Percentiles rank a stretch among this genome's conserved stretches.
Evolutionary conservation across 768 basidiomycete species (phyloP).

Genomic region (Kwoniella mangroviensis): DNA sequence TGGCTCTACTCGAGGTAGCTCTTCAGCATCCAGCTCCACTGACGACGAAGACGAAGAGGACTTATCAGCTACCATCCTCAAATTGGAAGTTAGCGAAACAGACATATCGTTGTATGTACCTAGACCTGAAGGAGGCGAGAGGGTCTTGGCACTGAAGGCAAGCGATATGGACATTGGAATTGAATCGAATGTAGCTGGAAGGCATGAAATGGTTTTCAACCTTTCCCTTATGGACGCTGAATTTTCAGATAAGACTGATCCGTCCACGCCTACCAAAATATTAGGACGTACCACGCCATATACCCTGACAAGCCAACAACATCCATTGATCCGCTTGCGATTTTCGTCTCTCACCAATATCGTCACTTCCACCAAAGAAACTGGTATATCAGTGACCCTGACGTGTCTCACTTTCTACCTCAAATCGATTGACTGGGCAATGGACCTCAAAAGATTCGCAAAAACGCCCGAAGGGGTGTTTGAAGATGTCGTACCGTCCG

Average conservation of each 20-base stretch:
- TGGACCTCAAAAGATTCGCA: constrained; percentile 68
- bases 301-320: constrained; percentile 58
- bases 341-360: constrained; percentile 70
- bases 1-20: constrained; percentile 41
- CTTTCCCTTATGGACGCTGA: constrained; percentile 69
- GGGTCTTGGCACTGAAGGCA: constrained; percentile 61
- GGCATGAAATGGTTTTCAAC: constrained; percentile 75
- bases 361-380: constrained; percentile 75
- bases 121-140: constrained; percentile 53
- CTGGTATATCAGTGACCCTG: constrained; percentile 69
- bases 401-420: constrained; percentile 69
- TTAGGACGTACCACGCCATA: constrained; percentile 66
- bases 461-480: constrained; percentile 93
- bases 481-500: constrained; percentile 88
- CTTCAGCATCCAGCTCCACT: constrained; percentile 40
- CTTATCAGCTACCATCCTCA: constrained; percentile 25
- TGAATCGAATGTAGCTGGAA: constrained; percentile 71
- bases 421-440: constrained; percentile 68
- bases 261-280: constrained; percentile 59
- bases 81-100: constrained; percentile 51
- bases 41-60: constrained; percentile 37
- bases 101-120: constrained; percentile 64
- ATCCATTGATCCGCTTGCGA: constrained; percentile 59
- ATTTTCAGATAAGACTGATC: constrained; percentile 62
- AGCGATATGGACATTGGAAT: constrained; percentile 69